Evolutionary conservation across 2,329 filamentous ascomycete species (phyloP), one percentile per base, ranked within the genome.

Genomic region (Fusarium sp.): DNA sequence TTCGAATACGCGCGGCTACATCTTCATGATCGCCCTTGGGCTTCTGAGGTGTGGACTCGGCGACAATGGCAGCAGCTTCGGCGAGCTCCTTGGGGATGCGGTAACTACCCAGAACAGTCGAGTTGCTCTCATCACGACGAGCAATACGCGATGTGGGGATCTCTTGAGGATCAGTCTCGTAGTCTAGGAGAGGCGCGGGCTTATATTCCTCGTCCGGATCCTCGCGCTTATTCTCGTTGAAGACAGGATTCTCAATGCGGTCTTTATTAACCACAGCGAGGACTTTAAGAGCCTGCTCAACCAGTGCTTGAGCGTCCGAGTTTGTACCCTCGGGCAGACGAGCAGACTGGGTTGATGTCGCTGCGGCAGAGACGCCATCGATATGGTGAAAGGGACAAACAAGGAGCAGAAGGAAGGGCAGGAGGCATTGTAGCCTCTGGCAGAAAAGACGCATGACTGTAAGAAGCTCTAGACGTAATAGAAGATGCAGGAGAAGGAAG

Each of bases 171-270:
- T 56, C 53, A 30, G 38, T 45, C 36, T 56, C 45, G 20, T 57
- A 57, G 47, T 57, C 47, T 17, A 57, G 55, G 26, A 48, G 55
- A 50, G 55, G 55, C 28, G 55, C 55, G 10, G 53, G 53, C 23
- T 56, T 56, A 45, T 56, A 50, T 30, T 56, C 53, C 30, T 56
- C 44, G 7, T 56, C 53, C 4, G 53, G 53, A 28, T 56, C 53
- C 53, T 56, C 53, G n/a, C 44, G 46, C 20, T 49, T n/a, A 15
- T 56, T 56, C 38, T 56, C 53, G 45, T 56, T 56, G 45, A 50
- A 56, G 45, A 56, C 53, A 26, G 53, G 53, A 39, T 56, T 56
- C 36, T 56, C 53, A 49, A 56, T 26, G 4, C 53, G 53, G 11
- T 56, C 46, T 38, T 50, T 56, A n/a, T 56, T 56, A 7, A 56